Evolutionary conservation across 2,329 filamentous ascomycete genomes (phyloP).

Genomic region (Fusarium keratoplasticum): DNA sequence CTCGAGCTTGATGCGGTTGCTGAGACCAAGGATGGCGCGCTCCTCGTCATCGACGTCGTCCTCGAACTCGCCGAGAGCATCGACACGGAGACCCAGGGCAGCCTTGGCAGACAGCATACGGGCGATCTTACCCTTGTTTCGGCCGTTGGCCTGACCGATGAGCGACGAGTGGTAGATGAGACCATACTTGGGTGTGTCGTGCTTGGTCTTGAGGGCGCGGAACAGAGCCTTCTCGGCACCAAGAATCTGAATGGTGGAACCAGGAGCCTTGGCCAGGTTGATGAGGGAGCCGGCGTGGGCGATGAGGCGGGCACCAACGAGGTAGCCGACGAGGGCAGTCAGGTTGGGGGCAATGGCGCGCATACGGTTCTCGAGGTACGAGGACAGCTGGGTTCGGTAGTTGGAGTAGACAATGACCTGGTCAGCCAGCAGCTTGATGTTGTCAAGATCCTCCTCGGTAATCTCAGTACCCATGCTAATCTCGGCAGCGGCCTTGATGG

Average conservation of each 20-base stretch:
- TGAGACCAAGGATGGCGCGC: constrained; percentile 82
- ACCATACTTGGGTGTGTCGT: constrained; percentile 98
- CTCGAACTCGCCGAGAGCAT: constrained; percentile 72
- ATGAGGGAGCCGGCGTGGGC: constrained; percentile 94
- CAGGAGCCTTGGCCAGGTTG: constrained; percentile 94
- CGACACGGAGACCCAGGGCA: constrained; percentile 91
- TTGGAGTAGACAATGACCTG: constrained; percentile 94
- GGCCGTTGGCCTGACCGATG: constrained; percentile 95
- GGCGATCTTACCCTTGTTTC: constrained; percentile 99
- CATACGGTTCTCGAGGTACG: constrained; percentile 93
- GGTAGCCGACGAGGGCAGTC: constrained; percentile 90
- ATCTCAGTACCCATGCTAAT: constrained; percentile 99
- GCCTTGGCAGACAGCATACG: constrained; percentile 96
- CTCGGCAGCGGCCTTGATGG: constrained; percentile 94
- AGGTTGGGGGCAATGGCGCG: constrained; percentile 96
- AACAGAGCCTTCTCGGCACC: constrained; percentile 99
- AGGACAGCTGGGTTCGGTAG: constrained; percentile 87
- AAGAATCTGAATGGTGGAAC: constrained; percentile 96
- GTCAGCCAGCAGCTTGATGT: constrained; percentile 91
- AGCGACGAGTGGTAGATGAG: constrained; percentile 92
- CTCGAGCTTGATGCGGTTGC: constrained; percentile 78
- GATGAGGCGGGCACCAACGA: constrained; percentile 94
- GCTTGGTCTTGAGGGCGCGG: constrained; percentile 98
- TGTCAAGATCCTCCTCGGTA: constrained; percentile 89
- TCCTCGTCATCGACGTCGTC: constrained; percentile 88